A percentile compares a stretch with the other conserved stretches of the same genome.
phyloP scores from a whole-genome alignment of 2,329 filamentous ascomycete genomes.

The Ophiostoma angusticollis region DNA sequence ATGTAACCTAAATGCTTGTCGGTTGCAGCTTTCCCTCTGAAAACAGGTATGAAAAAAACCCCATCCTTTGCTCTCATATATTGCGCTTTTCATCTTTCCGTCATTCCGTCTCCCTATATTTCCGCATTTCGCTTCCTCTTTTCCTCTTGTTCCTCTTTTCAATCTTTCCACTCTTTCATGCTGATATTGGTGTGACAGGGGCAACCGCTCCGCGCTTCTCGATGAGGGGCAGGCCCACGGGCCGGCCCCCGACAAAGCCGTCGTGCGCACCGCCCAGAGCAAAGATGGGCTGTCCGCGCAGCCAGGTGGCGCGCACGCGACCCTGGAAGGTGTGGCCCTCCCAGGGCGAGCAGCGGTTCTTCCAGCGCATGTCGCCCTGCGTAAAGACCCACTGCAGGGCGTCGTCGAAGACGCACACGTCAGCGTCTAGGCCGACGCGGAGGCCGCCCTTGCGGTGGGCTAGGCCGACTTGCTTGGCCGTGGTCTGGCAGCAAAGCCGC shows the following conservation, averaged over 20 bases:
- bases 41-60: no score
- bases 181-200: neutral
- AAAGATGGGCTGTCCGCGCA: constrained; percentile 66
- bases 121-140: neutral
- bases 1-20: no score
- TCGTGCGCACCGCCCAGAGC: constrained; percentile 41
- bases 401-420: constrained; percentile 88
- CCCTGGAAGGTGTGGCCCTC: constrained; percentile 68
- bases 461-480: constrained; percentile 77
- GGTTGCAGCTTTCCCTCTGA: no score
- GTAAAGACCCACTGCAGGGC: constrained; percentile 61
- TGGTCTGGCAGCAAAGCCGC: constrained; percentile 73
- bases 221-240: constrained; percentile 40
- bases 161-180: neutral
- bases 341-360: constrained; percentile 86
- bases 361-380: constrained; percentile 77
- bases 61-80: no score
- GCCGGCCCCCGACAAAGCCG: constrained; percentile 37
- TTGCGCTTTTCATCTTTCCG: no score
- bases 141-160: neutral
- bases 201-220: constrained; percentile 13
- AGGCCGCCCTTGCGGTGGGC: constrained; percentile 71
- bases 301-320: constrained; percentile 73
- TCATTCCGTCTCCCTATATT: no score
- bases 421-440: constrained; percentile 70